Evolutionary conservation across 2,329 filamentous ascomycete genomes (phyloP).

Genomic region (Pestalotiopsis sp.): DNA sequence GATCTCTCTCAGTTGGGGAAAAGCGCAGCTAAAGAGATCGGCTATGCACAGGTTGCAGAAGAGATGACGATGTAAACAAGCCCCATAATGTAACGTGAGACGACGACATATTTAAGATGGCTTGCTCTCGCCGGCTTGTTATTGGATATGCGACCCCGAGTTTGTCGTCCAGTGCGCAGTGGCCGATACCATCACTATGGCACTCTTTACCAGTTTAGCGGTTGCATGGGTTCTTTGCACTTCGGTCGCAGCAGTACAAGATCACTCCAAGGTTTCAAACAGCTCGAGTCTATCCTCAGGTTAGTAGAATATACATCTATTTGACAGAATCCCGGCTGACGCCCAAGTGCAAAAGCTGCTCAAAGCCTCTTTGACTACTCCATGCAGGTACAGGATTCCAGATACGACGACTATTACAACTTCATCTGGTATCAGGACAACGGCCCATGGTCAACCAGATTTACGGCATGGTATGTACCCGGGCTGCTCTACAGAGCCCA

Average conservation of each 20-base stretch:
- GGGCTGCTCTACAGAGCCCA: constrained; percentile 38
- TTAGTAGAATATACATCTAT: neutral
- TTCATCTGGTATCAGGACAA: constrained; percentile 44
- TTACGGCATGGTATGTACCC: constrained; percentile 44
- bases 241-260: neutral
- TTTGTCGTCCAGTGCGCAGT: neutral
- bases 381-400: constrained; percentile 39
- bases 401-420: constrained; percentile 44
- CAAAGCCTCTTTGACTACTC: constrained; percentile 41
- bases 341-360: constrained; percentile 26
- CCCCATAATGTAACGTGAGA: constrained; percentile 1
- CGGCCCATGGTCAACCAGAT: constrained; percentile 43
- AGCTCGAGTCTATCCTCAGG: neutral
- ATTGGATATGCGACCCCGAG: neutral
- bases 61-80: constrained; percentile 7
- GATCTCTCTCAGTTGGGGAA: neutral
- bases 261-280: neutral
- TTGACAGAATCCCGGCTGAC: neutral
- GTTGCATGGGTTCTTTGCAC: neutral
- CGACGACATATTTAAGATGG: neutral
- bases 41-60: neutral
- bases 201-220: neutral
- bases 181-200: neutral
- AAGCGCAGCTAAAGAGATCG: neutral
- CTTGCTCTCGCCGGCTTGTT: neutral